Evolutionary conservation across 129 eudicot genomes (phyloP).

Genomic region (Saussurea involucrata): DNA sequence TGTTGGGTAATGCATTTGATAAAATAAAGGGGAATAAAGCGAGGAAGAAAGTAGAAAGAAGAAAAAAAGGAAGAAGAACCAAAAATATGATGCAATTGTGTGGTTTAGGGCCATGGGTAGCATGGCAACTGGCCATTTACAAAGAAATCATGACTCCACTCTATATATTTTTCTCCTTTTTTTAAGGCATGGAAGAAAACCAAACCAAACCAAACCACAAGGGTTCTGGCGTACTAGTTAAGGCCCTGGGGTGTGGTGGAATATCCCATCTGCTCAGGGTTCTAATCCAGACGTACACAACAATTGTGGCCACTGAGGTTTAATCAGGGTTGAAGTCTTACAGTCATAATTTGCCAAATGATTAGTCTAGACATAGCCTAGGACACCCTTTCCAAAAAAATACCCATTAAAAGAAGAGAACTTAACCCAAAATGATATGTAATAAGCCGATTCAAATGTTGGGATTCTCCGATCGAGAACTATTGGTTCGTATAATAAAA

Average conservation of each 20-base stretch:
- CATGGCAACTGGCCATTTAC: constrained; percentile 31
- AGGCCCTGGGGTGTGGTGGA: too few species aligned
- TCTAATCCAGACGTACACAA: too few species aligned
- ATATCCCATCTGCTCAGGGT: too few species aligned
- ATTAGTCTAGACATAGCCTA: too few species aligned
- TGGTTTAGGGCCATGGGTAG: constrained; percentile 40
- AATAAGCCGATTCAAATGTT: not conserved
- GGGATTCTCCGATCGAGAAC: not conserved
- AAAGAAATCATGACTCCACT: constrained; percentile 23
- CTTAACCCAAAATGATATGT: not conserved
- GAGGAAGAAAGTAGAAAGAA: not conserved
- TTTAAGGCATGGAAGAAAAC: not conserved
- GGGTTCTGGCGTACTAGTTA: too few species aligned
- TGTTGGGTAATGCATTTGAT: constrained; percentile 19
- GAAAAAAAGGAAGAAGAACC: not conserved
- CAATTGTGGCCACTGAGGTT: too few species aligned
- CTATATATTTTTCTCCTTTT: not conserved
- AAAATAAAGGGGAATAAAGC: constrained; percentile 13
- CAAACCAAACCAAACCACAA: too few species aligned
- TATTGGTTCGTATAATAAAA: not conserved
- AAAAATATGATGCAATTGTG: constrained; percentile 8
- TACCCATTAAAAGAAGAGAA: too few species aligned
- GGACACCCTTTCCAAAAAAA: too few species aligned
- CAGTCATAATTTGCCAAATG: too few species aligned
- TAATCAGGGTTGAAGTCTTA: too few species aligned